Evolutionary conservation across 805 yeast genomes (phyloP), one percentile per base, ranked within the genome.

Genomic region (Sugiyamaella lignohabitans): DNA sequence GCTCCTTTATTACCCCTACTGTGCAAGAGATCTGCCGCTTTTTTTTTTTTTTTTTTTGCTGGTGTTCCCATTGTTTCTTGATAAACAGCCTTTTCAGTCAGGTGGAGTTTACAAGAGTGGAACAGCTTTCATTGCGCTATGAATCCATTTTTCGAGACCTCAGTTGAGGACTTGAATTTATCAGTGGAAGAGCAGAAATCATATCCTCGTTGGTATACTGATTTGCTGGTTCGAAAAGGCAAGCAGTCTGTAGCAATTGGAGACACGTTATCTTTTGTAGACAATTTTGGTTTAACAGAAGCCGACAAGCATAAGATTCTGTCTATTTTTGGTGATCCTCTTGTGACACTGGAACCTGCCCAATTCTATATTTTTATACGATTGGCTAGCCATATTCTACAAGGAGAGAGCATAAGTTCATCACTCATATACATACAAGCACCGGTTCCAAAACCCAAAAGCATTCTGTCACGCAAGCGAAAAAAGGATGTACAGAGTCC

Each of bases 191-290:
- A 91, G 64, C 76, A 80, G 10, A 79, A 82, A 57, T 84, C 96
- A 1, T 91, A 91, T 64, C 76, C 91, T 55, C 72, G 96, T 54
- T 91, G 98, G 98, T 91, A 89, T 63, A 83, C 87, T 54, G 89
- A 87, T 59, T 78, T 91, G 27, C 74, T 84, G 32, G 73, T 84
- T 39, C 75, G 89, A 45, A 83, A 84, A 52, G 65, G 59, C 51
- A 80, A 80, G 34, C 74, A 80, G 38, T 67, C 85, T 27, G 79
- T 91, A 5, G 72, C 80, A 3, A 67, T 91, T 52, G 75, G 72
- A 8, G 98, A 93, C 61, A 85, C 87, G n/a, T 80, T 84, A 64
- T 69, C 69, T 40, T 91, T 91, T 61, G 69, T 93, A 49, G 72
- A 74, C 56, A 89, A 91, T 62, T 91, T 91, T 69, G 80, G 78